phyloP scores from a whole-genome alignment of 179 eudicot genomes.

The Vitellaria paradoxa region DNA sequence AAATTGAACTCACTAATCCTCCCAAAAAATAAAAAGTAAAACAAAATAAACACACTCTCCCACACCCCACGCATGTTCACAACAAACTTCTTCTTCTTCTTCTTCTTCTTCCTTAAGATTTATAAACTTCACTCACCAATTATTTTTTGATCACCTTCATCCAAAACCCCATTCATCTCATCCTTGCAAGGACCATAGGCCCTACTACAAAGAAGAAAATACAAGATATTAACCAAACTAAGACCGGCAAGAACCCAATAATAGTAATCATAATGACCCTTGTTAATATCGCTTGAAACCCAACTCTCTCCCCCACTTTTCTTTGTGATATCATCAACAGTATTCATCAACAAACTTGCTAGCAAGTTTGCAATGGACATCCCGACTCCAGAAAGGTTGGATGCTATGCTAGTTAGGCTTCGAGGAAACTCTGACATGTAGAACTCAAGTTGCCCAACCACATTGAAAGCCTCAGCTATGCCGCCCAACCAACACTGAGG shows the following conservation, averaged over 20 bases:
- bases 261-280: slow-evolving; percentile 64
- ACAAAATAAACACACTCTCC: too few relatives aligned
- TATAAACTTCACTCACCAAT: not conserved
- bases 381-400: slow-evolving; percentile 32
- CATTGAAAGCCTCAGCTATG: slow-evolving; percentile 74
- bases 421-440: slow-evolving; percentile 77
- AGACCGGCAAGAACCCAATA: slow-evolving; percentile 56
- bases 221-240: slow-evolving; percentile 40
- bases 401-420: slow-evolving; percentile 80
- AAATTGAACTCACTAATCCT: too few relatives aligned
- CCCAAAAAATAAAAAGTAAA: too few relatives aligned
- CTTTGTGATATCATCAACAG: slow-evolving; percentile 31
- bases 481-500: slow-evolving; percentile 51
- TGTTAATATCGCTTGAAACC: slow-evolving; percentile 59
- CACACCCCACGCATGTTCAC: too few relatives aligned
- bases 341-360: slow-evolving; percentile 54
- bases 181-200: slow-evolving; percentile 33
- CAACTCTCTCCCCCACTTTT: slow-evolving; percentile 57
- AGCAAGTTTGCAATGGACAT: slow-evolving; percentile 33
- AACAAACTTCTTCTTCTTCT: too few relatives aligned
- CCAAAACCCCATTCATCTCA: not conserved
- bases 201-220: slow-evolving; percentile 34
- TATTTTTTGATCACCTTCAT: not conserved
- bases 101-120: too few relatives aligned
- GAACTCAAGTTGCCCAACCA: slow-evolving; percentile 75